Base-by-base conservation (phyloP, 1,284 basidiomycete genomes). In the Takashimella tepidaria region DNA sequence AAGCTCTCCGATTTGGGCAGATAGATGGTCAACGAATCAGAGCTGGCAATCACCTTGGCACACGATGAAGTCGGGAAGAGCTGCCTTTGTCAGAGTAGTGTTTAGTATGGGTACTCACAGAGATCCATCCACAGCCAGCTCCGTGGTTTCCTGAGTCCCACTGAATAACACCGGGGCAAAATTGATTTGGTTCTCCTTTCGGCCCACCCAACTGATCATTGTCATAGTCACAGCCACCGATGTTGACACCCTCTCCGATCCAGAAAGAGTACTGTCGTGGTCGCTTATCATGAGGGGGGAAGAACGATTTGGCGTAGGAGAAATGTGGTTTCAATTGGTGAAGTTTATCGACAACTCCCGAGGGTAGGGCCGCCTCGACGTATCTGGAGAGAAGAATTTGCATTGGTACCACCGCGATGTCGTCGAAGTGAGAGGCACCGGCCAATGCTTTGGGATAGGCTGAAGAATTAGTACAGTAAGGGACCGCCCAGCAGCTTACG, bases 141-240 rank as follows among this genome's bases (percentile, higher is more conserved):
- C 58, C 60, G 25, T 50, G 45, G 11, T 55, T 53, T 16, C 60
- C 60, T 1, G 53, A 26, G 45, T 62, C 55, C 60, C 60, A 62
- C 24, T 51, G 58, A 8, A 62, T 54, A 16, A 59, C 58, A 20
- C 52, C 60, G 8, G 60, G 60, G 22, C 27, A 49, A 41, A 59
- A 62, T 25, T 51, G 49, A 19, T 27, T 22, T 16, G 5, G 37
- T 16, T 46, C 44, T 2, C 48, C 50, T 20, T 50, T 52, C 3
- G 60, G 60, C 10, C 60, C 60, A 2, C 60, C 60, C 1, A 59
- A 21, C 22, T 40, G 21, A 41, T 48, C 45, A 41, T 59, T 55
- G 45, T 62, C 60, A 51, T 53, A 62, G 19, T 45, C 44, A 13
- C 56, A 45, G 4, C 60, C 60, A 13, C 60, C 60, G 22, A 55